These are phyloP conservation scores for Colletotrichum tabaci DNA, from an alignment of 2,329 filamentous ascomycete species.

Conservation along the genomic window DNA sequence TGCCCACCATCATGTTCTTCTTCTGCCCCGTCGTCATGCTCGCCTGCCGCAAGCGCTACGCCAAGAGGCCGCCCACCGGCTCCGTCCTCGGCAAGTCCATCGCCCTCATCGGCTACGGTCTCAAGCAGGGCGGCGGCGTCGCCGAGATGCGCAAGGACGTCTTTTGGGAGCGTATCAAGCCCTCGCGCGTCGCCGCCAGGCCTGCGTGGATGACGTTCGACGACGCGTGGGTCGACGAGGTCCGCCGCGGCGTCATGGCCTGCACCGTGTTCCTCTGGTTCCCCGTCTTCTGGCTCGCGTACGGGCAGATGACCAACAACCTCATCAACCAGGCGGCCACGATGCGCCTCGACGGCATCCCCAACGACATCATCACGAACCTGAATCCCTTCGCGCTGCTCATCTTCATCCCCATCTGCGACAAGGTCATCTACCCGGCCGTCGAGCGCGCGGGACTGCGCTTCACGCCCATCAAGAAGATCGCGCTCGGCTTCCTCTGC, in stretches of 20 bases:
- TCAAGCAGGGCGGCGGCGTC: conserved; percentile 31
- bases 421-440: conserved; percentile 70
- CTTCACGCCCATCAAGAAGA: conserved; percentile 76
- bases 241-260: conserved; percentile 68
- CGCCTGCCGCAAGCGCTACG: conserved; percentile 54
- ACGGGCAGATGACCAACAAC: conserved; percentile 38
- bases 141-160: conserved; percentile 62
- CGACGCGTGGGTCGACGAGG: conserved; percentile 76
- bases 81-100: conserved; percentile 66
- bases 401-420: conserved; percentile 80
- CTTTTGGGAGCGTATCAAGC: conserved; percentile 67
- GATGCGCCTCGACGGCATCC: conserved; percentile 36
- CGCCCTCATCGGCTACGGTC: conserved; percentile 22
- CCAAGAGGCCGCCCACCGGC: conserved; percentile 65
- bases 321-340: conserved; percentile 40
- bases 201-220: conserved; percentile 76
- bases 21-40: conserved; percentile 71
- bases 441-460: conserved; percentile 68
- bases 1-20: conserved; percentile 68
- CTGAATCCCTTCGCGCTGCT: conserved; percentile 71
- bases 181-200: conserved; percentile 51
- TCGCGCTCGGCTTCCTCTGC: conserved; percentile 57
- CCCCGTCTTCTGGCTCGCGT: conserved; percentile 41
- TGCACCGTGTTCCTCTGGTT: conserved; percentile 67
- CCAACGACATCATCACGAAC: conserved; percentile 40